Percentiles rank a stretch among this genome's conserved stretches.
These are phyloP conservation scores for Gonapodya prolifera DNA, from an alignment of 192 early-diverging fungal genomes.

Conservation along the genomic window DNA sequence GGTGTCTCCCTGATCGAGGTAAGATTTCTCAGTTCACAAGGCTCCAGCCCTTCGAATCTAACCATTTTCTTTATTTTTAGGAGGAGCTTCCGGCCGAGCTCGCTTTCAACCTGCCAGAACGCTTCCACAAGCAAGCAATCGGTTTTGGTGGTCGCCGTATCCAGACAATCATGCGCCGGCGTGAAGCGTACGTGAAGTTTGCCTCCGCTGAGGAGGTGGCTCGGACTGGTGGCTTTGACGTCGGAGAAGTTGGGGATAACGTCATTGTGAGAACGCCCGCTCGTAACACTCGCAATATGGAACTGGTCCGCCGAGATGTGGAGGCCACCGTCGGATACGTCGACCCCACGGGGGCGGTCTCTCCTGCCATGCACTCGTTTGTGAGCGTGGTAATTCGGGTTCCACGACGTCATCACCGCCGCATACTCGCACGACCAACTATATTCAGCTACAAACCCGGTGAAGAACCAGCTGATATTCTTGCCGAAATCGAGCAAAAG, in stretches of 20 bases:
- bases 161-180: slow-evolving; percentile 78
- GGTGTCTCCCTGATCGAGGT: slow-evolving; percentile 54
- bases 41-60: too few relatives aligned
- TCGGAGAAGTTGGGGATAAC: slow-evolving; percentile 5
- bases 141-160: slow-evolving; percentile 81
- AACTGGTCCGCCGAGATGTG: not conserved
- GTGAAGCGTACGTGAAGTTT: slow-evolving; percentile 78
- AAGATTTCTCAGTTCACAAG: too few relatives aligned
- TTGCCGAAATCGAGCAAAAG: slow-evolving; percentile 1
- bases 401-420: slow-evolving; percentile 4
- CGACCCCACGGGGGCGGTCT: not conserved
- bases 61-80: too few relatives aligned
- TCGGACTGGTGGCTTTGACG: not conserved
- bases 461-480: not conserved
- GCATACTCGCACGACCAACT: not conserved
- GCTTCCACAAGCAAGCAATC: slow-evolving; percentile 75
- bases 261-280: slow-evolving; percentile 7
- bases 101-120: slow-evolving; percentile 68
- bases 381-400: too few relatives aligned
- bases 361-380: not conserved
- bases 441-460: not conserved
- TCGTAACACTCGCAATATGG: slow-evolving; percentile 1
- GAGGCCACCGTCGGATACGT: not conserved
- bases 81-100: slow-evolving; percentile 82
- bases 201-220: slow-evolving; percentile 42